Evolutionary conservation across 2,329 filamentous ascomycete species (phyloP).

Genomic region (Scytalidium sp.): DNA sequence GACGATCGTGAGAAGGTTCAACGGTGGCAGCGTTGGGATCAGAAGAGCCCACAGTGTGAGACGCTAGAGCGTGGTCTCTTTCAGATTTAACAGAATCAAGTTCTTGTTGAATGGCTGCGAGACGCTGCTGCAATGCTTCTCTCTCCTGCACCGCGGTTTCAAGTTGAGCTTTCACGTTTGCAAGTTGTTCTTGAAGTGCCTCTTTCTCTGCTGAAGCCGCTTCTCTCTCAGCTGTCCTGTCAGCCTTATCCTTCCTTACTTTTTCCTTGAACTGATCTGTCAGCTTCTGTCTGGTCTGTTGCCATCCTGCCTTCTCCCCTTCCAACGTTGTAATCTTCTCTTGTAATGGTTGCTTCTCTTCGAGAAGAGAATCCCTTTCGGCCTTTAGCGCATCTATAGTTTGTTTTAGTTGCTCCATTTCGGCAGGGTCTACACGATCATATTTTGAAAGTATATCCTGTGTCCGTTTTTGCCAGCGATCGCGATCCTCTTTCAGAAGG

Average conservation of each 20-base stretch:
- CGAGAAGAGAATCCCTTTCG: conserved; percentile 52
- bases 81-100: conserved; percentile 39
- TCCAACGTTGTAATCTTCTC: conserved; percentile 52
- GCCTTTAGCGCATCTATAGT: conserved; percentile 64
- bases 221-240: conserved; percentile 43
- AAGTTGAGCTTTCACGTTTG: conserved; percentile 44
- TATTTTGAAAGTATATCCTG: conserved; percentile 96
- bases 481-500: conserved; percentile 84
- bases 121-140: conserved; percentile 28
- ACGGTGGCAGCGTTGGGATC: conserved; percentile 29
- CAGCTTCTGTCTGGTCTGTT: conserved; percentile 48
- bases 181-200: conserved; percentile 26
- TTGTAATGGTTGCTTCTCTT: conserved; percentile 43
- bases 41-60: conserved; percentile 7
- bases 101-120: conserved; percentile 33
- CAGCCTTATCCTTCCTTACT: conserved; percentile 52
- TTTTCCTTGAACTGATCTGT: conserved; percentile 63
- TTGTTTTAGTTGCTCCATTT: conserved; percentile 85
- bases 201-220: conserved; percentile 40
- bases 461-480: conserved; percentile 92
- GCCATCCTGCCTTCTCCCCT: conserved; percentile 52
- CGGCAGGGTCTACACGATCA: conserved; percentile 88
- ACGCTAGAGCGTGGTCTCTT: conserved; percentile 39
- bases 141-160: conserved; percentile 37
- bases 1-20: conserved; percentile 44